Evolutionary conservation across 2,329 filamentous ascomycete species (phyloP), one percentile per base, ranked within the genome.

Genomic region (Fusarium fujikuroi): DNA sequence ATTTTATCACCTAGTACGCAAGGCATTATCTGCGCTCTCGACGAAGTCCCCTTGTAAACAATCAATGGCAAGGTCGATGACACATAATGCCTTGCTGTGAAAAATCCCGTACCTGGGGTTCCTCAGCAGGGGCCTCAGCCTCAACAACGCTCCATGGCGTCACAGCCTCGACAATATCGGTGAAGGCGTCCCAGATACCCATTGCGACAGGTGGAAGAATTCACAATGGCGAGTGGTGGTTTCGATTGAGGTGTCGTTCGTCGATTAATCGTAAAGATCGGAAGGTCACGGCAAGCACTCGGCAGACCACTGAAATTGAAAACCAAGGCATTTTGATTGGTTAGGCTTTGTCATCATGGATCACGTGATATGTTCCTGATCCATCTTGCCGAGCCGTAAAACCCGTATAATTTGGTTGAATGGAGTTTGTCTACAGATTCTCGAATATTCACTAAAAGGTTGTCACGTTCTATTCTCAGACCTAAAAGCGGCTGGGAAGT

Each of bases 121-220:
- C 85, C 90, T 90, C 85, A 87, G 91, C 85, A 87, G 90, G 86
- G 87, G 90, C 89, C 84, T 92, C 90, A 76, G 90, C 90, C 82
- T 92, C 88, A 76, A 86, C 89, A 75, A 87, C 87, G 81, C 85
- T 86, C 90, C 90, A 92, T 81, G 90, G 90, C 84, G 87, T 86
- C 76, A 88, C 89, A 72, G 89, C 89, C 84, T 91, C 89, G 80
- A 91, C 84, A 80, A 92, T 84, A 81, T 92, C 90, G 80, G 85
- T 86, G 79, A 91, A 87, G 76, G 87, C 84, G 83, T 91, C 89
- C 88, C 89, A 91, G 85, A 92, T 86, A 85, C 89, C 90, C 90
- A 92, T 92, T 83, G 82, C 83, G 84, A 82, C 80, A 77, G 78
- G 73, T 78, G 77, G 75, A 76, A 78, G 69, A 61, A 78, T 80